A percentile compares a stretch with the other conserved stretches of the same genome.
Conservation (phyloP, 129 eudicot genomes). For the Flaveria brownii region DNA sequence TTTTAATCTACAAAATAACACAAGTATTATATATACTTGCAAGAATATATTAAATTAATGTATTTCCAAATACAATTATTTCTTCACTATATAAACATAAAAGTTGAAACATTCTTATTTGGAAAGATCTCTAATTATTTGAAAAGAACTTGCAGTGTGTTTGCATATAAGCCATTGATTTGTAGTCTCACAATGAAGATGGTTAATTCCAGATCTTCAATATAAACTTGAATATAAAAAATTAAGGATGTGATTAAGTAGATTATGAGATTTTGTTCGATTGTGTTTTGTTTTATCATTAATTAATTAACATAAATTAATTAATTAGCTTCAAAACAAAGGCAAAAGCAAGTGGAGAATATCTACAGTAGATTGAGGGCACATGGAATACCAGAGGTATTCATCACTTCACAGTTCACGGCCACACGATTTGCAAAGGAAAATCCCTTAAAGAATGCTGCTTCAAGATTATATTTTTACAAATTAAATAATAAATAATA, state of each 20-base stretch:
- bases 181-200: not conserved
- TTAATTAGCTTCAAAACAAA: conserved; percentile 13
- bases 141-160: not conserved
- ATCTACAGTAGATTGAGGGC: conserved; percentile 71
- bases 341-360: conserved; percentile 43
- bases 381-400: conserved; percentile 56
- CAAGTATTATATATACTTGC: too few species aligned
- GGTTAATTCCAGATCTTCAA: not conserved
- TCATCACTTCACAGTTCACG: conserved; percentile 34
- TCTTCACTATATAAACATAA: not conserved
- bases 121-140: not conserved
- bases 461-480: conserved; percentile 26
- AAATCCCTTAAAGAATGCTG: conserved; percentile 39
- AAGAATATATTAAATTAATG: too few species aligned
- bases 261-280: conserved; percentile 40
- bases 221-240: not conserved
- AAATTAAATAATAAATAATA: conserved; percentile 5
- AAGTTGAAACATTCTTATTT: not conserved
- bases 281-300: conserved; percentile 29
- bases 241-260: conserved; percentile 35
- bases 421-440: conserved; percentile 40
- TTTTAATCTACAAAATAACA: too few species aligned
- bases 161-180: conserved; percentile 13
- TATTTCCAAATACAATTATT: too few species aligned
- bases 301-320: not conserved